Evolutionary conservation across 2,329 filamentous ascomycete genomes (phyloP).

Genomic region (Tympanopsis confertula): DNA sequence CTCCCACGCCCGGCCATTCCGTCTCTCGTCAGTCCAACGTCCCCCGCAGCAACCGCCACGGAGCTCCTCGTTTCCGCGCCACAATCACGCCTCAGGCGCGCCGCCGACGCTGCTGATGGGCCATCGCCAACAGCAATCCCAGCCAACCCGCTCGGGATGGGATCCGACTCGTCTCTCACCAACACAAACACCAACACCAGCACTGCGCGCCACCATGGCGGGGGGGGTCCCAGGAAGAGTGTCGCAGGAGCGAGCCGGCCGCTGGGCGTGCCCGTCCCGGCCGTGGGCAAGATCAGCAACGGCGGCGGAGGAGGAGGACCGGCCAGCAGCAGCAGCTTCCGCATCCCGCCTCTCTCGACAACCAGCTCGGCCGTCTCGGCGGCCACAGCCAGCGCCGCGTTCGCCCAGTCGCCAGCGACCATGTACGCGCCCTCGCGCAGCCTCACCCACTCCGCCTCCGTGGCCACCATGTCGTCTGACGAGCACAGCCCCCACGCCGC

Average conservation of each 20-base stretch:
- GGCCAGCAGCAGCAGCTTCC: constrained; percentile 6
- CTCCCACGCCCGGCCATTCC: constrained; percentile 40
- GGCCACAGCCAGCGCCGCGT: neutral
- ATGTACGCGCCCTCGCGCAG: neutral
- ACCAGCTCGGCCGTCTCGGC: neutral
- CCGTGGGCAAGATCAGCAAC: too few species aligned
- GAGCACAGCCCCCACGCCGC: constrained; percentile 19
- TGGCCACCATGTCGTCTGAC: constrained; percentile 7
- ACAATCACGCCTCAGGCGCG: neutral
- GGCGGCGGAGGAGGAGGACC: too few species aligned
- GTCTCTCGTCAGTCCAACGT: constrained; percentile 12
- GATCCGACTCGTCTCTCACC: neutral
- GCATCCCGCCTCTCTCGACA: constrained; percentile 1
- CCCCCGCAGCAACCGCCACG: constrained; percentile 5
- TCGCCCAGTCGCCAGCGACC: constrained; percentile 5
- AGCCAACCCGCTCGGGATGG: neutral
- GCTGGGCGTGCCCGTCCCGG: too few species aligned
- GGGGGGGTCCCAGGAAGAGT: neutral
- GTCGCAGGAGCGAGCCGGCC: neutral
- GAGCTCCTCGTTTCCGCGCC: neutral
- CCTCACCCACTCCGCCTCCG: constrained; percentile 1
- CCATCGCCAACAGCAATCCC: neutral
- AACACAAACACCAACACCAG: neutral
- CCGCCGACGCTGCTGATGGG: neutral
- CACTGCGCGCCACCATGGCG: neutral